These are phyloP conservation scores for Nitzschia palea DNA, from an alignment of 108 stramenopile species.

Conservation along the genomic window DNA sequence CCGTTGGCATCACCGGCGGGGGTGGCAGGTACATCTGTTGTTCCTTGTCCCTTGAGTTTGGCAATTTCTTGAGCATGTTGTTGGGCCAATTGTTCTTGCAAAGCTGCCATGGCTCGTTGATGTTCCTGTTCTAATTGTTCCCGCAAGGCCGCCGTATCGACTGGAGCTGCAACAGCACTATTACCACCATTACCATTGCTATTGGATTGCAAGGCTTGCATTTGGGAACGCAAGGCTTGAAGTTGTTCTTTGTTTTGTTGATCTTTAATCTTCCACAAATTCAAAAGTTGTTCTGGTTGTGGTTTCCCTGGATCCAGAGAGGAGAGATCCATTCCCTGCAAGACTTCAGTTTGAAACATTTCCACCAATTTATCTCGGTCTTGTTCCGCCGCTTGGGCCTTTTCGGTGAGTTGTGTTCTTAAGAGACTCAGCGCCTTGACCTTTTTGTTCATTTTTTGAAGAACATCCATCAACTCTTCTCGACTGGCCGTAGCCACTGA, in stretches of 20 bases:
- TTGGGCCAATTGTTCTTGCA: constrained; percentile 18
- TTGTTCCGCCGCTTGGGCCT: constrained; percentile 53
- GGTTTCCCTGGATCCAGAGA: constrained; percentile 2
- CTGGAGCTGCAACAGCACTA: constrained; percentile 32
- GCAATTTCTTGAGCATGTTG: constrained; percentile 18
- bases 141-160: constrained; percentile 47
- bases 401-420: constrained; percentile 56
- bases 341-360: constrained; percentile 60
- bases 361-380: constrained; percentile 52
- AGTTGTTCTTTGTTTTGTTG: constrained; percentile 22
- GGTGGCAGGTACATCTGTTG: constrained; percentile 13
- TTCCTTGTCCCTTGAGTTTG: constrained; percentile 3
- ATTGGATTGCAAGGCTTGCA: constrained; percentile 12
- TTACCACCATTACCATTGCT: constrained; percentile 23
- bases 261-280: constrained; percentile 23
- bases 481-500: constrained; percentile 37
- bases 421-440: constrained; percentile 65
- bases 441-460: constrained; percentile 82
- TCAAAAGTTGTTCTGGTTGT: constrained; percentile 4
- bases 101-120: constrained; percentile 13
- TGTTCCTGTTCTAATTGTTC: constrained; percentile 51
- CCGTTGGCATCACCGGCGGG: constrained; percentile 11
- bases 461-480: constrained; percentile 76
- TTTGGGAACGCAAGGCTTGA: constrained; percentile 10
- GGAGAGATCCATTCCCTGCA: constrained; percentile 39